These are phyloP conservation scores for Pistacia atlantica DNA, from an alignment of 345 rosid genomes.

Conservation along the genomic window DNA sequence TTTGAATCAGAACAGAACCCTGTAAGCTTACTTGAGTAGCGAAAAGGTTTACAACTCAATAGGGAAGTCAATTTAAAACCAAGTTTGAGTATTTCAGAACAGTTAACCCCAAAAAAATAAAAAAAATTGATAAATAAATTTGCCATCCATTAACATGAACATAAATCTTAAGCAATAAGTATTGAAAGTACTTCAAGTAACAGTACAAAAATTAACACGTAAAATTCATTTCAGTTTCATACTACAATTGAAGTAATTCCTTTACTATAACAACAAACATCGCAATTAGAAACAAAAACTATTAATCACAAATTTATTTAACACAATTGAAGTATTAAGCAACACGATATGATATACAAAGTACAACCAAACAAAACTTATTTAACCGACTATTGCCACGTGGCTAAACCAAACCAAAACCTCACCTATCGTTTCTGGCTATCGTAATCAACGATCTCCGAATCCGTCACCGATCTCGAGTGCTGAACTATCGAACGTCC, in stretches of 20 bases:
- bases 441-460: conserved; percentile 69
- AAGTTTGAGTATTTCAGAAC: not conserved
- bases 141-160: not conserved
- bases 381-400: not conserved
- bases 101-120: too few relatives aligned
- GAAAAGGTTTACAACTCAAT: not conserved
- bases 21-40: not conserved
- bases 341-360: not conserved
- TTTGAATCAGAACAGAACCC: not conserved
- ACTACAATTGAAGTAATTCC: not conserved
- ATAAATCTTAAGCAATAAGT: not conserved
- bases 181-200: not conserved
- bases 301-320: not conserved
- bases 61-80: not conserved
- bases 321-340: not conserved
- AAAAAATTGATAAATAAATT: not conserved
- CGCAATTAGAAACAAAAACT: not conserved
- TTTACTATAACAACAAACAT: not conserved
- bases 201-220: not conserved
- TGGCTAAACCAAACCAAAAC: not conserved
- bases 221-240: not conserved
- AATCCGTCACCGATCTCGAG: conserved; percentile 70
- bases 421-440: conserved; percentile 32
- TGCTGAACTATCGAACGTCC: conserved; percentile 76
- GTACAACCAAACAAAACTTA: not conserved